phyloP scores from a whole-genome alignment of 2,329 filamentous ascomycete genomes.

The Knufia petricola region DNA sequence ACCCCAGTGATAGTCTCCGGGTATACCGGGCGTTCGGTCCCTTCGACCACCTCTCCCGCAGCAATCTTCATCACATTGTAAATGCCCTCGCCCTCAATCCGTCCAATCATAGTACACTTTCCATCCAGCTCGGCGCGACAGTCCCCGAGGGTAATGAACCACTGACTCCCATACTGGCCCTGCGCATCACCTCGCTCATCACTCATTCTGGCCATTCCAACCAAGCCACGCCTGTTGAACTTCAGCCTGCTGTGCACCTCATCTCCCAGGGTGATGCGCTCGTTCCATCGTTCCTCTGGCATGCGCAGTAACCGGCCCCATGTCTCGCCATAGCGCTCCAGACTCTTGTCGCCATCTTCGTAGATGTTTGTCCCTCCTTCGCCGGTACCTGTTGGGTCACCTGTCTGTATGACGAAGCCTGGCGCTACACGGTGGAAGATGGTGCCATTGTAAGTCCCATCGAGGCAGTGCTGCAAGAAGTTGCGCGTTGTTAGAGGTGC shows the following conservation, averaged over 20 bases:
- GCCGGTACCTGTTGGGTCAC: slow-evolving; percentile 77
- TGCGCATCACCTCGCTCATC: slow-evolving; percentile 34
- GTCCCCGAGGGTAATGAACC: slow-evolving; percentile 81
- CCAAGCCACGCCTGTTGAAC: slow-evolving; percentile 78
- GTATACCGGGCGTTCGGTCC: slow-evolving; percentile 74
- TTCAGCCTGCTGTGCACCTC: slow-evolving; percentile 88
- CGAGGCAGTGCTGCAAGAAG: slow-evolving; percentile 88
- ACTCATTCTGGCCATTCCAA: slow-evolving; percentile 83
- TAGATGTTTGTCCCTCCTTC: slow-evolving; percentile 81
- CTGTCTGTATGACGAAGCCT: slow-evolving; percentile 87
- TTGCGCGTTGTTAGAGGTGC: slow-evolving; percentile 85
- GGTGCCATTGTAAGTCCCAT: slow-evolving; percentile 90
- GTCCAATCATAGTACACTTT: slow-evolving; percentile 87
- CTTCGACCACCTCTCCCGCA: slow-evolving; percentile 70
- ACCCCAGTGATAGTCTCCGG: slow-evolving; percentile 59
- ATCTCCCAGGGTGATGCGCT: slow-evolving; percentile 63
- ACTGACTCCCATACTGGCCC: slow-evolving; percentile 87
- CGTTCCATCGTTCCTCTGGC: slow-evolving; percentile 32
- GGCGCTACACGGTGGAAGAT: slow-evolving; percentile 90
- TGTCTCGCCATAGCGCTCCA: slow-evolving; percentile 38
- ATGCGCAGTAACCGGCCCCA: slow-evolving; percentile 45
- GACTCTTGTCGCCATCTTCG: slow-evolving; percentile 49
- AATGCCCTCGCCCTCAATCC: slow-evolving; percentile 86
- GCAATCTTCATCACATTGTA: slow-evolving; percentile 94
- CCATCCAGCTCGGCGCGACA: slow-evolving; percentile 76